These are phyloP conservation scores for Nakazawaea populi DNA, from an alignment of 805 yeast species.

Conservation along the genomic window DNA sequence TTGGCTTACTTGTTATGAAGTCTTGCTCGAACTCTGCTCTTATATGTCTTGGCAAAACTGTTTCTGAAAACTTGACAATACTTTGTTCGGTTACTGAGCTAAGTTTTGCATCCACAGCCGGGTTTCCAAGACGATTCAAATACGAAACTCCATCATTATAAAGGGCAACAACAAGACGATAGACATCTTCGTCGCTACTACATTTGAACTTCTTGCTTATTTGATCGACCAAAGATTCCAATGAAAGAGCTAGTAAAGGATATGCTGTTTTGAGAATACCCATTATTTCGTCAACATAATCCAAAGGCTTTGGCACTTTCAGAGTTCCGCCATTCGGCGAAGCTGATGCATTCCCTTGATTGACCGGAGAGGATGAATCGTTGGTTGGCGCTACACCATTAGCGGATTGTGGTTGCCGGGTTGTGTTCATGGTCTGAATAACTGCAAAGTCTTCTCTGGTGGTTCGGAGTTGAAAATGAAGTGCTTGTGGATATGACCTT, in stretches of 20 bases:
- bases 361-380: conserved; percentile 3
- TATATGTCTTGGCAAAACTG: conserved; percentile 83
- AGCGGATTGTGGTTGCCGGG: conserved; percentile 2
- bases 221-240: conserved; percentile 95
- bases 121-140: conserved; percentile 78
- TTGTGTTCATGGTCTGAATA: conserved; percentile 42
- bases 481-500: conserved; percentile 94
- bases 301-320: conserved; percentile 62
- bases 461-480: conserved; percentile 92
- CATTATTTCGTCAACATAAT: conserved; percentile 86
- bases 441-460: conserved; percentile 91
- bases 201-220: conserved; percentile 90
- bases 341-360: conserved; percentile 3
- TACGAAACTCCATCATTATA: conserved; percentile 91
- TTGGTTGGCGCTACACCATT: conserved; percentile 6
- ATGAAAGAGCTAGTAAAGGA: conserved; percentile 84
- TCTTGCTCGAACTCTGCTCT: conserved; percentile 89
- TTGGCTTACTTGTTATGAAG: conserved; percentile 81
- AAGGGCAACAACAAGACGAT: conserved; percentile 85
- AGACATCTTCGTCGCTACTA: conserved; percentile 93
- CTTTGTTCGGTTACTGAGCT: conserved; percentile 91
- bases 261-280: conserved; percentile 94
- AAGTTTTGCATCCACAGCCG: conserved; percentile 79
- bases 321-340: conserved; percentile 6
- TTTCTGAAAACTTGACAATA: conserved; percentile 84